These are phyloP conservation scores for Solanum chmielewskii DNA, from an alignment of 257 asterid genomes.

Conservation along the genomic window DNA sequence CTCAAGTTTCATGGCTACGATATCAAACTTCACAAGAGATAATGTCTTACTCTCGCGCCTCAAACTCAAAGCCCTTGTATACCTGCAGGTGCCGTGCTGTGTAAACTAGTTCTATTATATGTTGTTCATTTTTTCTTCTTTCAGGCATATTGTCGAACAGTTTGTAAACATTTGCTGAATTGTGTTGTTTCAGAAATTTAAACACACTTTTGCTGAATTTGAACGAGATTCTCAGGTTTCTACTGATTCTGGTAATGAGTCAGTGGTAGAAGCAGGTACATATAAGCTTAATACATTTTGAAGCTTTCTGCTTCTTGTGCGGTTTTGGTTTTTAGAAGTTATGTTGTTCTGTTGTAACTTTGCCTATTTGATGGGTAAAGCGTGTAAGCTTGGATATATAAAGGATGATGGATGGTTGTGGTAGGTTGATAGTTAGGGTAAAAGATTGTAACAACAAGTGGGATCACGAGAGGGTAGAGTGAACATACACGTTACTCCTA, in stretches of 20 bases:
- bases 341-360: neutral
- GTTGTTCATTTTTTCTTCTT: neutral
- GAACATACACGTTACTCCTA: neutral
- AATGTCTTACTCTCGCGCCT: conserved; percentile 23
- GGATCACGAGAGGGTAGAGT: neutral
- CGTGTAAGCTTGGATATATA: neutral
- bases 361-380: neutral
- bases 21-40: conserved; percentile 18
- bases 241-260: conserved; percentile 21
- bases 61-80: conserved; percentile 25
- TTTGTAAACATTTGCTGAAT: neutral
- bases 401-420: neutral
- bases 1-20: conserved; percentile 19
- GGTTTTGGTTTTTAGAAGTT: neutral
- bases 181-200: conserved; percentile 33
- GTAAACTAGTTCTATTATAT: neutral
- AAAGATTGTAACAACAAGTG: neutral
- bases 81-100: conserved; percentile 26
- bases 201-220: conserved; percentile 15
- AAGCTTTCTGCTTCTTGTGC: neutral
- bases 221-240: conserved; percentile 16
- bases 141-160: conserved; percentile 36
- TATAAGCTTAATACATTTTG: neutral
- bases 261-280: conserved; percentile 10
- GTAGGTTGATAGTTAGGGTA: neutral